phyloP scores from a whole-genome alignment of 495 filamentous ascomycete genomes.

The Podospora bellae-mahoneyi region DNA sequence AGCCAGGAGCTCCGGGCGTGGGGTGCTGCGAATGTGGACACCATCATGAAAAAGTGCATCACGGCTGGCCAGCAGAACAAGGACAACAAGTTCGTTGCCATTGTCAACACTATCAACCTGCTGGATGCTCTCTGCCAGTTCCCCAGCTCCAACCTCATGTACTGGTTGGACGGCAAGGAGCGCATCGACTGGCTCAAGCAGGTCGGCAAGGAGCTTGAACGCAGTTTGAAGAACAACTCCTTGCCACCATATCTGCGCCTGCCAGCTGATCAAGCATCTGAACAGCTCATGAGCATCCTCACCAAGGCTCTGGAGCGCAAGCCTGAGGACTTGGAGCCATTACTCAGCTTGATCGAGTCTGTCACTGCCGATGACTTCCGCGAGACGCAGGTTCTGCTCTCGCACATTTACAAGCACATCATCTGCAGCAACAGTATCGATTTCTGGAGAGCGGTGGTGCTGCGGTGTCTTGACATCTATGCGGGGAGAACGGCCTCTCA shows the following conservation, averaged over 20 bases:
- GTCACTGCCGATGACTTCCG: conserved; percentile 81
- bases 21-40: conserved; percentile 68
- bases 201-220: conserved; percentile 73
- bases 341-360: conserved; percentile 82
- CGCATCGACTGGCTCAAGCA: conserved; percentile 65
- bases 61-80: conserved; percentile 56
- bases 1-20: conserved; percentile 72
- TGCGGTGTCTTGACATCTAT: conserved; percentile 86
- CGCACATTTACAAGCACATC: conserved; percentile 81
- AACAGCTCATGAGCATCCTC: conserved; percentile 84
- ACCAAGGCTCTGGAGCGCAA: conserved; percentile 71
- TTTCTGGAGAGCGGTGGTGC: conserved; percentile 78
- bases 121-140: conserved; percentile 69
- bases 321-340: conserved; percentile 74
- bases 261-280: conserved; percentile 82
- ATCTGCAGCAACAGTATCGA: conserved; percentile 83
- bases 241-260: conserved; percentile 71
- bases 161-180: conserved; percentile 76
- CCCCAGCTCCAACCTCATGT: conserved; percentile 52
- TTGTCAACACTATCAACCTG: conserved; percentile 84
- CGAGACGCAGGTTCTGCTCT: conserved; percentile 66
- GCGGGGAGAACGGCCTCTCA: conserved; percentile 71
- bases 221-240: conserved; percentile 62
- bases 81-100: conserved; percentile 62
- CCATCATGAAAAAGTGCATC: conserved; percentile 62